Evolutionary conservation across 345 rosid genomes (phyloP), one percentile per base, ranked within the genome.

Genomic region (Orychophragmus violaceus): DNA sequence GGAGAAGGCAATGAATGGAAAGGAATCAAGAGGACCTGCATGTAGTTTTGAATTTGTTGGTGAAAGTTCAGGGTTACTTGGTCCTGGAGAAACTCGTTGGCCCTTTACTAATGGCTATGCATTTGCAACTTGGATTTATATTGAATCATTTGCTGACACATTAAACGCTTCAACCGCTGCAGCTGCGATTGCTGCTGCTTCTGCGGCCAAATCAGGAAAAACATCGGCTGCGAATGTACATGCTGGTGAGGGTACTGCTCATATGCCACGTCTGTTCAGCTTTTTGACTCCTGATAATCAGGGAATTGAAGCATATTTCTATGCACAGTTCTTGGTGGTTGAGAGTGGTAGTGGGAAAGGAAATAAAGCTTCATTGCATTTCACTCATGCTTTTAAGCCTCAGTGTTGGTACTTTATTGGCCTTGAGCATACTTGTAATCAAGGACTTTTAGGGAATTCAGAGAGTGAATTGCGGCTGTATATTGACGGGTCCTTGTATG

Each of bases 381-480:
- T 94, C 76, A 88, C 99, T 70, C 92, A 94, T 82, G 99, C 97
- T 54, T 94, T 94, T 74, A 83, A 90, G 83, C 95, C 99, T 25
- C 99, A 94, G 30, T 87, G 97, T 78, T 90, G 99, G 99, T 94
- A 90, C 72, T 90, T 90, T 75, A 82, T 94, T 80, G 97, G 96
- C 17, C 74, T 94, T 66, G 99, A 94, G 77, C 99, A 94, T 82
- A 76, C 75, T 9, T 74, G 76, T 78, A 88, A 78, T 81, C 92
- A 84, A 55, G 96, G 90, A 45, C 76, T 88, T 44, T 66, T 90
- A 79, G 99, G 99, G 66, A 90, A 87, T 71, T 83, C 91, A 55
- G 96, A 90, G 71, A 87, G 95, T 81, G 97, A 90, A 52, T 70
- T 94, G 60, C 83, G 97, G 69, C 71, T 94, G 41, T 90, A 88